A percentile compares a stretch with the other conserved stretches of the same genome.
These are phyloP conservation scores for Zizania palustris DNA, from an alignment of 202 grass and related monocot species.

Conservation along the genomic window DNA sequence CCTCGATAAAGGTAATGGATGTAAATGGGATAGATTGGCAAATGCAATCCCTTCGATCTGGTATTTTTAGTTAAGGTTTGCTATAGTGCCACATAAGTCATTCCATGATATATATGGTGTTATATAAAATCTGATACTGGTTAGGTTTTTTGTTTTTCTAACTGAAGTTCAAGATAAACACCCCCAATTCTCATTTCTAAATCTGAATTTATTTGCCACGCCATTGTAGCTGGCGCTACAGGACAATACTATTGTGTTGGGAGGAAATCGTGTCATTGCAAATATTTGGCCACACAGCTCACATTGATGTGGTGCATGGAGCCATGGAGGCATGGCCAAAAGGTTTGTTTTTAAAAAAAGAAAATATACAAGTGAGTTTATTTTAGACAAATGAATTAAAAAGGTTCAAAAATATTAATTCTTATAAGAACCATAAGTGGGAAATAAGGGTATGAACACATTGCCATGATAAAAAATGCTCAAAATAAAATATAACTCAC, in stretches of 20 bases:
- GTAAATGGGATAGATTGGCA: too few species aligned
- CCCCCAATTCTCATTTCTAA: not conserved
- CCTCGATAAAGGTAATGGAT: too few species aligned
- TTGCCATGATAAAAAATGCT: constrained; percentile 10
- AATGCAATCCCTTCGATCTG: not conserved
- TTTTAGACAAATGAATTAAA: not conserved
- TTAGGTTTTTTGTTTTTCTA: not conserved
- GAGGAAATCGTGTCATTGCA: not conserved
- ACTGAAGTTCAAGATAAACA: not conserved
- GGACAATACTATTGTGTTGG: not conserved
- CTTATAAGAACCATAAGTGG: not conserved
- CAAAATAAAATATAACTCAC: constrained; percentile 41
- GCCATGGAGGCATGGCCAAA: not conserved
- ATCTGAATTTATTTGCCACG: too few species aligned
- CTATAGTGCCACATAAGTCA: not conserved
- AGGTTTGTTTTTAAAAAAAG: not conserved
- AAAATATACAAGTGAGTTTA: not conserved
- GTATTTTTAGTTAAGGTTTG: not conserved
- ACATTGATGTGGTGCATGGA: not conserved
- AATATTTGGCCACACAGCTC: not conserved
- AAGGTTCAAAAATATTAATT: not conserved
- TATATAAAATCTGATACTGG: not conserved
- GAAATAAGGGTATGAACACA: constrained; percentile 5
- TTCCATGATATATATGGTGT: not conserved
- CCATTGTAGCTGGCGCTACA: not conserved